These are phyloP conservation scores for Candida yuanshanica DNA, from an alignment of 805 yeast genomes.

Conservation along the genomic window DNA sequence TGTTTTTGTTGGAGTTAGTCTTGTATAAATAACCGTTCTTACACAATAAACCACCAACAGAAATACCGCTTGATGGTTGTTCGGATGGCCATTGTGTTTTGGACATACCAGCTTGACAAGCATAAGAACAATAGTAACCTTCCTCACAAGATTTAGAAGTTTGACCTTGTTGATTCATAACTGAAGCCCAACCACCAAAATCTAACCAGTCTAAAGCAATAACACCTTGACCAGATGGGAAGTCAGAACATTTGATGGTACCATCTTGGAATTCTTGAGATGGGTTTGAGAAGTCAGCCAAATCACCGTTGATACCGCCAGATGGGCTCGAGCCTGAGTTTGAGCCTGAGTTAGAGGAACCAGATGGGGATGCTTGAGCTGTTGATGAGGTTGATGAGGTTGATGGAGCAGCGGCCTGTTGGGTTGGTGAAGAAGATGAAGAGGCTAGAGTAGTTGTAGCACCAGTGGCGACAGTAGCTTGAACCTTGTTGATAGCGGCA, in stretches of 20 bases:
- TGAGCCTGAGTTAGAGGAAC: slow-evolving; percentile 20
- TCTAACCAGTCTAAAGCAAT: slow-evolving; percentile 65
- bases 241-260: slow-evolving; percentile 52
- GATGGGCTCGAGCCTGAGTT: slow-evolving; percentile 31
- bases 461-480: slow-evolving; percentile 9
- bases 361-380: slow-evolving; percentile 13
- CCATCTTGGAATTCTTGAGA: slow-evolving; percentile 64
- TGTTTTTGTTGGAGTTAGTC: slow-evolving; percentile 58
- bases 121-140: slow-evolving; percentile 94
- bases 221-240: slow-evolving; percentile 85
- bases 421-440: slow-evolving; percentile 15
- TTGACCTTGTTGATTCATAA: slow-evolving; percentile 49
- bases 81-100: slow-evolving; percentile 94
- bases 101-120: slow-evolving; percentile 98
- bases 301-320: slow-evolving; percentile 46
- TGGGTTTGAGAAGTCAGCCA: slow-evolving; percentile 53
- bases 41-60: slow-evolving; percentile 92
- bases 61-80: slow-evolving; percentile 86
- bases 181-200: slow-evolving; percentile 74
- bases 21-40: slow-evolving; percentile 79
- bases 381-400: slow-evolving; percentile 17
- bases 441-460: slow-evolving; percentile 18
- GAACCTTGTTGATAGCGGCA: neutral
- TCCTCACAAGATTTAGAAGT: slow-evolving; percentile 73
- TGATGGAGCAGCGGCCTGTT: slow-evolving; percentile 20